Percentiles rank a stretch among this genome's conserved stretches.
Evolutionary conservation across 306 rosid genomes (phyloP).

Genomic region (Quercus alba): DNA sequence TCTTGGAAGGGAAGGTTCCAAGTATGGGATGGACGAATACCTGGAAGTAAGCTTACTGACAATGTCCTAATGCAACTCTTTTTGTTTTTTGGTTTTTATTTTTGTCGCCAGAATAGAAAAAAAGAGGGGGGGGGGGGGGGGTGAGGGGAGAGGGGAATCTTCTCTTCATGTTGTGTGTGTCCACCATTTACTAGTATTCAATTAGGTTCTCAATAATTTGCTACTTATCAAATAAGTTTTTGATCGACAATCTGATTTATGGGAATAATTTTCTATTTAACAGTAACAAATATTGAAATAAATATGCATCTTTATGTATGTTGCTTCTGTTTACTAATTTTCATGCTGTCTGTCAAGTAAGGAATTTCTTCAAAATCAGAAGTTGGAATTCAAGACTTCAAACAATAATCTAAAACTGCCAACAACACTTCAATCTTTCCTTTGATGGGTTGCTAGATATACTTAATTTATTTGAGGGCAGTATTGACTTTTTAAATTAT

Average conservation of each 20-base stretch:
- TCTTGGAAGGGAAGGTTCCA: constrained; percentile 98
- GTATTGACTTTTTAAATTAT: not conserved
- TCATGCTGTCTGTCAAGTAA: not conserved
- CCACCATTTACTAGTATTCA: not conserved
- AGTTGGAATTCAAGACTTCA: not conserved
- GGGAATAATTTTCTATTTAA: not conserved
- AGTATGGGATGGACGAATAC: constrained; percentile 95
- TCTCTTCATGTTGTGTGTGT: not conserved
- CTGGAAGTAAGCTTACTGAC: constrained; percentile 56
- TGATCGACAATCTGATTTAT: not conserved
- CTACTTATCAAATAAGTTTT: not conserved
- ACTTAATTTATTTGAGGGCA: not conserved
- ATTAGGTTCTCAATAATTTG: not conserved
- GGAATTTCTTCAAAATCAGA: not conserved
- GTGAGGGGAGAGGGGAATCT: not conserved
- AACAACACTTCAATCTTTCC: not conserved
- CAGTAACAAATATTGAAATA: not conserved
- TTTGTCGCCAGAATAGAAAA: not conserved
- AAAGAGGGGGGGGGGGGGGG: too few species aligned
- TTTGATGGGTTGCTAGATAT: not conserved
- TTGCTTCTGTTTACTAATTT: not conserved
- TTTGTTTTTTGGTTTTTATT: not conserved
- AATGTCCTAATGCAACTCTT: not conserved
- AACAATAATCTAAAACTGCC: not conserved
- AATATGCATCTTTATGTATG: not conserved